Percentiles rank a stretch among this genome's conserved stretches.
These are phyloP conservation scores for Cladosporium oxysporum DNA, from an alignment of 2,329 filamentous ascomycete genomes.

Conservation along the genomic window DNA sequence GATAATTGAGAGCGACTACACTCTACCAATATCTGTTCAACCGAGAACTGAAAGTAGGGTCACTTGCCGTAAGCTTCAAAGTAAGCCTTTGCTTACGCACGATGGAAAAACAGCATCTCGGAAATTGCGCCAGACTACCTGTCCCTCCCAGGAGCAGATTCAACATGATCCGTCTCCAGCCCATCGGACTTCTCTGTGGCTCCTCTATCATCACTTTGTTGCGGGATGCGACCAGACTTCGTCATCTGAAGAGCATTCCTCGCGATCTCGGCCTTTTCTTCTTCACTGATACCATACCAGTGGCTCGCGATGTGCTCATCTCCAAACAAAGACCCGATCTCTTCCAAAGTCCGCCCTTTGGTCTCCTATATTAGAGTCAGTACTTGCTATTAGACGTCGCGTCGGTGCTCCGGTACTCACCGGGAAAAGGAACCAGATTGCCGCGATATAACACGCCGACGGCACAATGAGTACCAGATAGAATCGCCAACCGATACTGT, in stretches of 20 bases:
- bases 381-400: no score
- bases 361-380: constrained; percentile 25
- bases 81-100: neutral
- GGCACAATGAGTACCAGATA: constrained; percentile 25
- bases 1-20: no score
- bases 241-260: constrained; percentile 26
- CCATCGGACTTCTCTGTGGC: neutral
- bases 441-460: constrained; percentile 20
- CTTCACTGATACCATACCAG: constrained; percentile 29
- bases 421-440: constrained; percentile 24
- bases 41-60: no score
- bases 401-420: neutral
- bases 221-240: constrained; percentile 21
- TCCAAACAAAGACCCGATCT: constrained; percentile 39
- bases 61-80: neutral
- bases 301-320: constrained; percentile 30
- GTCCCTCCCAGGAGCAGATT: neutral
- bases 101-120: neutral
- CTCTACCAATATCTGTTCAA: no score
- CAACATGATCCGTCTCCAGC: constrained; percentile 1
- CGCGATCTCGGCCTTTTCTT: constrained; percentile 26
- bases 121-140: neutral
- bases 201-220: neutral
- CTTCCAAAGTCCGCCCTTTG: constrained; percentile 37
- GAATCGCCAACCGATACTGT: constrained; percentile 30